Percentiles rank a stretch among this genome's conserved stretches.
Evolutionary conservation across 2,329 filamentous ascomycete genomes (phyloP).

Genomic region (Colletotrichum gloeosporioides): DNA sequence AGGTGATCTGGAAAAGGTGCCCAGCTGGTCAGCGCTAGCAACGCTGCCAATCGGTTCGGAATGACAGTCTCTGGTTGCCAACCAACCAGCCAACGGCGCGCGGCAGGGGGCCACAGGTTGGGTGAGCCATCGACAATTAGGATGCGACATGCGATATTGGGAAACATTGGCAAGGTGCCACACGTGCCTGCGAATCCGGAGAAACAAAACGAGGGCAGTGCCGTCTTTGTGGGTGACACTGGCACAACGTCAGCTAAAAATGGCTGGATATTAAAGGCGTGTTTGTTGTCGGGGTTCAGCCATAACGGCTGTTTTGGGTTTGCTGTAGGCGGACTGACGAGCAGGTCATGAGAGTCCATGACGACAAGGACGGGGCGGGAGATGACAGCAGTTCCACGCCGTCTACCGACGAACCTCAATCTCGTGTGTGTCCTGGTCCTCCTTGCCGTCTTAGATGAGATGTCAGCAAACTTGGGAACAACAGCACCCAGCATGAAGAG

Average conservation of each 20-base stretch:
- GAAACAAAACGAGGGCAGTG: not conserved
- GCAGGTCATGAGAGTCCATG: not conserved
- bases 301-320: not conserved
- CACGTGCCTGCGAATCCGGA: not conserved
- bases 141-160: slow-evolving; percentile 7
- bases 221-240: not conserved
- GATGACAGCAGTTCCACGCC: not conserved
- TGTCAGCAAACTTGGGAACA: not conserved
- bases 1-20: not conserved
- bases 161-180: not conserved
- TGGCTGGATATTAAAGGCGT: not conserved
- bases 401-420: not conserved
- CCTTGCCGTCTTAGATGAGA: not conserved
- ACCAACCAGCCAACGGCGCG: not conserved
- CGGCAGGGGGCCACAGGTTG: not conserved
- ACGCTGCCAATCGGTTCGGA: not conserved
- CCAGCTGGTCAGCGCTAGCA: slow-evolving; percentile 12
- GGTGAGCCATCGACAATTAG: slow-evolving; percentile 8
- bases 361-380: not conserved
- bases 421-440: not conserved
- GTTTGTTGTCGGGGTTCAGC: not conserved
- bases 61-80: not conserved
- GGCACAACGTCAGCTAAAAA: not conserved
- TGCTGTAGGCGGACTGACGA: not conserved
- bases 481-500: not conserved